Evolutionary conservation across 169 alveolate species (phyloP), one percentile per base, ranked within the genome.

Genomic region (Nephromyces sp.): DNA sequence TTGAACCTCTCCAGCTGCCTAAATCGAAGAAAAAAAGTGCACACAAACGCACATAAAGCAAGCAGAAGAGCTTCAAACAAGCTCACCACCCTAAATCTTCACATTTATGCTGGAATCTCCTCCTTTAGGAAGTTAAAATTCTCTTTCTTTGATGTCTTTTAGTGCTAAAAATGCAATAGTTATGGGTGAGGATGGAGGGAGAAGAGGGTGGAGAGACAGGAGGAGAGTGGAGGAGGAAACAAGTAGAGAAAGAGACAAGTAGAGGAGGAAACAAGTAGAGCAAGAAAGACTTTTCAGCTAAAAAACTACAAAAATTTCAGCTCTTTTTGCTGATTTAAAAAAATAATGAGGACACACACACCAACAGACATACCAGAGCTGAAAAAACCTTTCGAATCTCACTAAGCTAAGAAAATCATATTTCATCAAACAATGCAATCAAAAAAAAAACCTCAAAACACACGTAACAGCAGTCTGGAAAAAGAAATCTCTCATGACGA

Each of bases 1-100:
- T 0, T 34, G 70, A 22, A 89, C 75, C 70, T 91, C 95, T n/a
- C 90, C 95, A 3, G 24, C 52, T 33, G 90, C 83, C 80, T 91
- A 84, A 6, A 62, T 3, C 15, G 15, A n/a, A 15, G 63, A 8
- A n/a, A n/a, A 8, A 62, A 62, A 43, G 57, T 15, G n/a, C 24
- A 61, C 62, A 61, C 8, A 8, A 61, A 43, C 8, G 67, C 62
- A 8, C 67, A 8, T n/a, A 6, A 29, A 61, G 24, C 67, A 8
- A 25, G 62, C 5, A 61, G 62, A n/a, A n/a, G n/a, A n/a, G n/a
- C n/a, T n/a, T n/a, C n/a, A n/a, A n/a, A n/a, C n/a, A n/a, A n/a
- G n/a, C n/a, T n/a, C n/a, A n/a, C n/a, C n/a, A n/a, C n/a, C n/a
- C n/a, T n/a, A n/a, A n/a, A n/a, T n/a, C n/a, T n/a, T n/a, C n/a